Base-by-base conservation (phyloP, 352 stramenopile genomes). In the Aphanomyces astaci region DNA sequence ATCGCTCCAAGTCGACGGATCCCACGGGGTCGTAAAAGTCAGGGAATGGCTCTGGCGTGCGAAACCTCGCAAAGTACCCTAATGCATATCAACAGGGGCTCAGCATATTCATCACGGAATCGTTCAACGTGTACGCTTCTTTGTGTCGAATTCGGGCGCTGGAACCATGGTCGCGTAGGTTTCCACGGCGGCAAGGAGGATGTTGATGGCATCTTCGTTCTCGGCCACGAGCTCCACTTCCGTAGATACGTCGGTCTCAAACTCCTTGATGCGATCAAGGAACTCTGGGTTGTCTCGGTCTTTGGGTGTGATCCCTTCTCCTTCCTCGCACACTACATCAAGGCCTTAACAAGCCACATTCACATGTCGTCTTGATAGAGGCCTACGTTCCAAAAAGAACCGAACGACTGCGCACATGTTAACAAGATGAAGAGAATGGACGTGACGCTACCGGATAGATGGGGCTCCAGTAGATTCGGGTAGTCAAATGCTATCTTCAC, bases 211-310 rank as follows among this genome's bases (percentile, higher is more conserved):
- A 19, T 55, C 62, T 30, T 52, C 40, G 63, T 83, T 87, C 65
- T 91, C 83, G 3, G 75, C 78, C 2, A 91, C 73, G 32, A 91
- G 54, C 67, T 89, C 83, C 15, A 89, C 77, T 31, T 91, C 83
- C 19, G 81, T 91, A 32, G 83, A 89, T 17, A 80, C 79, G 28
- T 89, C 81, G 65, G 84, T 80, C 31, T 78, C 78, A 10, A 83
- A 66, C 51, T 88, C 76, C 62, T 75, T 77, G 51, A 87, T 73
- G 40, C 85, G 77, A 59, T 87, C 74, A 0, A 89, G 69, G n/a
- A 73, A 10, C 15, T 39, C 55, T 11, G 53, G 19, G 28, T 71
- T 71, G 43, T 64, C 65, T 13, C 80, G 77, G 10, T 84, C 78
- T 11, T 71, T 39, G 5, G 62, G 70, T 59, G 81, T 72, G 22